Conservation (phyloP, 305 asterid genomes). For the Fraxinus albicans region DNA sequence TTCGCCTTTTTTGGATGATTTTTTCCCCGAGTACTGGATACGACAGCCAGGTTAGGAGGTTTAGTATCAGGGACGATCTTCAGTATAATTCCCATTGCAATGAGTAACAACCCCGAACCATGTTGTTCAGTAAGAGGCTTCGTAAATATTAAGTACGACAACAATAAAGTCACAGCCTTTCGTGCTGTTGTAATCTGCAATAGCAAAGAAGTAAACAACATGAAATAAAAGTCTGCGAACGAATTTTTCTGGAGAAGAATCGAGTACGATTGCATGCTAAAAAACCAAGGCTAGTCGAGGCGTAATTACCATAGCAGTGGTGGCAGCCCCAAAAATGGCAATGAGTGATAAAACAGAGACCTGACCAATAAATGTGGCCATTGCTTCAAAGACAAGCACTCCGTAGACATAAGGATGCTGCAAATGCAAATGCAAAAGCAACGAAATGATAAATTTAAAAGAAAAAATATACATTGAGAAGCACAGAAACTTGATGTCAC, state of each 20-base stretch:
- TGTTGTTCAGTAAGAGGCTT: too few relatives aligned
- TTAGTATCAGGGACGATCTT: too few relatives aligned
- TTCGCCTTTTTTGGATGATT: constrained; percentile 8
- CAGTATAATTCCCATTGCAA: too few relatives aligned
- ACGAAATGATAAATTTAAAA: neutral
- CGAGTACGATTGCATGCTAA: neutral
- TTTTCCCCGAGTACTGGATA: neutral
- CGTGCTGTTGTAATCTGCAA: constrained; percentile 86
- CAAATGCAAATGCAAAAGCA: neutral
- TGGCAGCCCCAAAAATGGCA: constrained; percentile 89
- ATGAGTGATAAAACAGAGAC: constrained; percentile 87
- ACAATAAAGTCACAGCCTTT: constrained; percentile 79
- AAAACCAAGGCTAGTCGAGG: neutral
- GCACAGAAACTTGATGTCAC: neutral
- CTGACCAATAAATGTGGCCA: constrained; percentile 94
- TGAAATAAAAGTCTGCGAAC: neutral
- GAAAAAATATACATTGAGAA: neutral
- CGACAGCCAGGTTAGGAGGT: too few relatives aligned
- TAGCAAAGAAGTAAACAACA: neutral
- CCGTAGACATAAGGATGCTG: constrained; percentile 79
- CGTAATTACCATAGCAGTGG: constrained; percentile 80
- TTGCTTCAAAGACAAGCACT: constrained; percentile 83
- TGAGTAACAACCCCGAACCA: too few relatives aligned
- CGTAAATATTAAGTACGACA: constrained; percentile 28
- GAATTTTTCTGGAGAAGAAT: neutral